Base-by-base conservation (phyloP, 2,329 filamentous ascomycete genomes). In the Phialocephala sp. region DNA sequence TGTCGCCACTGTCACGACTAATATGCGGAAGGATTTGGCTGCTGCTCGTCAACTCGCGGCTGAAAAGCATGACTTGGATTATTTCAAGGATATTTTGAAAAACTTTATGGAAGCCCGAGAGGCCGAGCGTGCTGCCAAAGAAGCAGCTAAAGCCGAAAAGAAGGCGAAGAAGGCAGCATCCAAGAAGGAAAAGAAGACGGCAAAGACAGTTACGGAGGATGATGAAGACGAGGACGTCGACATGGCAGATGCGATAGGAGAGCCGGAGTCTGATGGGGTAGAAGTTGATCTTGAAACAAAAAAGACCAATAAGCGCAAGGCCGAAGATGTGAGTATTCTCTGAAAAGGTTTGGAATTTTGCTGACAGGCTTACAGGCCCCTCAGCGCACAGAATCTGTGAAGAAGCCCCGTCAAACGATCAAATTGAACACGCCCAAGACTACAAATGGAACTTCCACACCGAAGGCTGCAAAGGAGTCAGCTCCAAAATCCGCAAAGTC, bases 21-120 rank as follows among this genome's bases (percentile, higher is more conserved):
- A 96, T 81, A 89, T 91, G 83, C 87, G 87, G 75, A 97, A 97
- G 80, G 84, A 88, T 66, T 82, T 99, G 6, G 84, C 91, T 76
- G 85, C 87, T 52, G 95, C 95, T 1, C 97, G 94, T 80, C 80
- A 88, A 68, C 85, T 97, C 66, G 94, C 94, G 12, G 84, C 90
- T 15, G 89, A 97, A 76, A 85, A 89, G 61, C 87, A 97, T 73
- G 86, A 91, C 63, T 81, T 99, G 39, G 83, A 90, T 4, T 87
- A 92, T 79, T 98, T 94, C 84, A 97, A 97, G 82, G 84, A 87
- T 14, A 83, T 97, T 68, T 84, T 98, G 65, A 82, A 84, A 47
- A 86, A 89, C 70, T 90, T 89, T 71, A 84, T 88, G 69, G 90
- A 92, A 73, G 87, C 86, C 8, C 85, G 88, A 68, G 84, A 87